Conservation (phyloP, 306 rosid genomes). For the Vigna trinervia region DNA sequence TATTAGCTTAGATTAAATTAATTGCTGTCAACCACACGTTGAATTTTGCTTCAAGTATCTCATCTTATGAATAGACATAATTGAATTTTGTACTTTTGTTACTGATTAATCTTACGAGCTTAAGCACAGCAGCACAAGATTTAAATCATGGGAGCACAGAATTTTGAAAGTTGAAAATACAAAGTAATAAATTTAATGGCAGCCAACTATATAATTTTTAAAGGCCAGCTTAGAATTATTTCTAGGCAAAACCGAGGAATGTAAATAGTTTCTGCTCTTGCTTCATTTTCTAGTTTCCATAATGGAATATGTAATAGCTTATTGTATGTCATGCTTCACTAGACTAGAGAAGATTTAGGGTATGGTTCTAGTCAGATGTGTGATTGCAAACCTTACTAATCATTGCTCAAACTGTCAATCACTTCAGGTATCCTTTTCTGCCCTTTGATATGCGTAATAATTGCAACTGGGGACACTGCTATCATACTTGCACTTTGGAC, state of each 20-base stretch:
- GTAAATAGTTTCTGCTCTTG: constrained; percentile 24
- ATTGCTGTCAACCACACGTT: not conserved
- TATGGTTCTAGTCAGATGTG: constrained; percentile 28
- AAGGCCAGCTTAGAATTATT: constrained; percentile 13
- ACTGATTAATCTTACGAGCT: constrained; percentile 21
- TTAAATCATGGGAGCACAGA: not conserved
- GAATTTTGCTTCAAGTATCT: not conserved
- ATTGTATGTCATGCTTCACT: constrained; percentile 18
- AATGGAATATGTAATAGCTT: not conserved
- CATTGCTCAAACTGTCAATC: constrained; percentile 34
- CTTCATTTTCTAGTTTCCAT: constrained; percentile 28
- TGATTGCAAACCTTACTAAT: constrained; percentile 33
- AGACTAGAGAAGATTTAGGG: constrained; percentile 22
- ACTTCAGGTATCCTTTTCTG: constrained; percentile 80
- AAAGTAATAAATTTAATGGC: constrained; percentile 6
- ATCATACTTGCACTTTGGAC: constrained; percentile 88
- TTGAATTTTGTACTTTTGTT: constrained; percentile 6
- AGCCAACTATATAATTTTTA: not conserved
- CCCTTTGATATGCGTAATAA: constrained; percentile 75
- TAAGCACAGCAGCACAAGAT: not conserved
- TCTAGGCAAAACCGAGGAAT: constrained; percentile 6
- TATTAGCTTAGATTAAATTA: constrained; percentile 6
- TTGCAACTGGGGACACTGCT: constrained; percentile 74
- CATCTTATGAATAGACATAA: not conserved
- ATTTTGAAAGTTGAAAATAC: constrained; percentile 8